Base-by-base conservation (phyloP, 2,329 filamentous ascomycete species). In the Fusarium metavorans region DNA sequence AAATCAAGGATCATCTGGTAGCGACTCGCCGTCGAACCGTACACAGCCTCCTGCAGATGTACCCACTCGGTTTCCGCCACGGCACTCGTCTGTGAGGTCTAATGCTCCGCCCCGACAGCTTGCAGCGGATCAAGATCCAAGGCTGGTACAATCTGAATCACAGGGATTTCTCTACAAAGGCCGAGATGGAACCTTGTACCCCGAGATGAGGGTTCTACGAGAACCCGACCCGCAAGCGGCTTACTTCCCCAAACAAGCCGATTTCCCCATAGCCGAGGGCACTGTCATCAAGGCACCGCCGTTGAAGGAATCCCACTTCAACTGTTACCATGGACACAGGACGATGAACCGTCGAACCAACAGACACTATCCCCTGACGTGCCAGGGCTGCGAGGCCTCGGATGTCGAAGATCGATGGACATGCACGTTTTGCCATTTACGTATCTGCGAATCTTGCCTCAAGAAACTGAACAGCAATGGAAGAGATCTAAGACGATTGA, bases 371-470 rank as follows among this genome's bases (percentile, higher is more conserved):
- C 84, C 88, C 2, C 82, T 90, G 23, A 83, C 87, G 13, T 91
- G 89, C 78, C 87, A 89, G 79, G 84, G 86, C 5, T 91, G 89
- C 79, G 83, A 84, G 62, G 83, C 82, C 66, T 81, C 83, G 59
- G 87, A 89, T 67, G 75, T 78, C 8, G 83, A 85, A 52, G 80
- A 85, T 71, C 85, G 88, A 39, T 86, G 82, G 80, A 83, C 82
- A 23, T 90, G 88, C 77, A 80, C 81, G 16, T 88, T 86, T 79
- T 90, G 88, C 80, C 83, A 85, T 68, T 75, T 90, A 57, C 85
- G 88, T 61, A 84, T 90, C 67, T 91, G 89, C 79, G 82, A 83
- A 35, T 72, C 81, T 3, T 91, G 89, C 74, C 78, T 83, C 43
- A 84, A 82, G 14, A 77, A 81, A 25, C 78, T 91, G 64, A 81